These are phyloP conservation scores for Musa itinerans DNA, from an alignment of 176 grass and related monocot species.

Conservation along the genomic window DNA sequence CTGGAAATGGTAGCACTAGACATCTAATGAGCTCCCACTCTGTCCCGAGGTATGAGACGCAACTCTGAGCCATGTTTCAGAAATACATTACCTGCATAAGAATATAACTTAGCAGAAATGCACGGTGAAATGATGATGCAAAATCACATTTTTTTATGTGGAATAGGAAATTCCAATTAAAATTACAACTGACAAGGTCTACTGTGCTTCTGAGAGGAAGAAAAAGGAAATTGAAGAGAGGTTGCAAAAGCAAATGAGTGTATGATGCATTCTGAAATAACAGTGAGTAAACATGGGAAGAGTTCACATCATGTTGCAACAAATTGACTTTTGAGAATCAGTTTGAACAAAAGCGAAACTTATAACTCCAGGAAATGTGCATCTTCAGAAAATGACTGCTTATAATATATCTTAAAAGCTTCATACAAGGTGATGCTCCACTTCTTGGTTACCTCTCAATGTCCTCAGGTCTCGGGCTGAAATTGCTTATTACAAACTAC, in stretches of 20 bases:
- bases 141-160: not conserved
- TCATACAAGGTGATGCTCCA: not conserved
- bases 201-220: no score
- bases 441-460: not conserved
- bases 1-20: not conserved
- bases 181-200: not conserved
- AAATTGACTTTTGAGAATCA: no score
- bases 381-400: no score
- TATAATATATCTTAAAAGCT: not conserved
- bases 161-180: not conserved
- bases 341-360: no score
- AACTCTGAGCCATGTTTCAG: constrained; percentile 95
- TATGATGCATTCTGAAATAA: no score
- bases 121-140: not conserved
- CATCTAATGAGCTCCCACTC: constrained; percentile 39
- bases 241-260: no score
- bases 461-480: no score
- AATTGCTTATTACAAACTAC: not conserved
- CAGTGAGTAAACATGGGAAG: no score
- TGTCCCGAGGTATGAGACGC: constrained; percentile 87
- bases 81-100: constrained; percentile 85
- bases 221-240: no score
- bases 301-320: no score
- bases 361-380: no score
- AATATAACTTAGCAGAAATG: constrained; percentile 1